Base-by-base conservation (phyloP, 2,329 filamentous ascomycete genomes). In the Botrytis tulipae region DNA sequence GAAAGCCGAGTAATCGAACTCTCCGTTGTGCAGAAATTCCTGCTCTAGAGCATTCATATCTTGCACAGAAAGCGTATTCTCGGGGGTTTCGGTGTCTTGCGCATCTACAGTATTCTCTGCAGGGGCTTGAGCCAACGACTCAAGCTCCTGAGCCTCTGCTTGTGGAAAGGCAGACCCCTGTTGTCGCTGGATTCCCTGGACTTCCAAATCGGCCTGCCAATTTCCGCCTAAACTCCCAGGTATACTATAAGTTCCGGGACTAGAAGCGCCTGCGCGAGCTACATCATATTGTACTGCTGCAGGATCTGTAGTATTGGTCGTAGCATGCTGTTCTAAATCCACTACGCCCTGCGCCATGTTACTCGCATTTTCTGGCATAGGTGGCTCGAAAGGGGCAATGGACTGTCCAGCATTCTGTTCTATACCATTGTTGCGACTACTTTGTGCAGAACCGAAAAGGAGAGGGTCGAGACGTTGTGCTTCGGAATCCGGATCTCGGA, bases 161-260 rank as follows among this genome's bases (percentile, higher is more conserved):
- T 61, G 59, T 40, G 1, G 9, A 12, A 25, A 18, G 0, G 35
- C 5, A 40, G 59, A 18, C 9, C 37, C 7, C 6, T 61, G 3
- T n/a, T 3, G 9, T 46, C 0, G 1, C 8, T 46, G 18, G 2
- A 0, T 0, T 1, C 6, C 9, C 3, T 20, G n/a, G 10, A 16
- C n/a, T 65, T 3, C 4, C 42, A 3, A 32, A 14, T 22, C n/a
- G 2, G 18, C 18, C 12, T 65, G n/a, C 32, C 22, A 37, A n/a
- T 10, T 48, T 5, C 46, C 46, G 2, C n/a, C 22, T 67, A n/a
- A 6, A 32, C 63, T 40, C 3, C 32, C 18, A 25, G 10, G 3
- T 54, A 4, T 37, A 37, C 25, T 40, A 0, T 67, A 2, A 8
- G 6, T 2, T 35, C 2, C 4, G n/a, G 46, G 14, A 18, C 32